Conservation (phyloP, 2,329 filamentous ascomycete genomes). For the Tolypocladium paradoxum region DNA sequence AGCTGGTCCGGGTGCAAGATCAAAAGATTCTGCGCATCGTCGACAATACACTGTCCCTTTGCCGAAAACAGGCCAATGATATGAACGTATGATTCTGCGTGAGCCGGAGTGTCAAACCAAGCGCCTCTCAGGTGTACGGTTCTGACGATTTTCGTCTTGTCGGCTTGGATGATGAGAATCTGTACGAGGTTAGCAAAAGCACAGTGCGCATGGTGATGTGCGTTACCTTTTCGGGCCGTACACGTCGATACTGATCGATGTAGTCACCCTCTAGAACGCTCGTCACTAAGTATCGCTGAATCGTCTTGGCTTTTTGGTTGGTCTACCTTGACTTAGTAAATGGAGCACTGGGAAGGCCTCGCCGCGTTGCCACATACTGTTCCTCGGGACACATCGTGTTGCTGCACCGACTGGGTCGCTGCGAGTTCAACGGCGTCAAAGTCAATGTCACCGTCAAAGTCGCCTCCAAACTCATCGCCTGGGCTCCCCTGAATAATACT, state of each 20-base stretch:
- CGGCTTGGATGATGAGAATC: constrained; percentile 74
- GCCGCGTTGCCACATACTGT: constrained; percentile 25
- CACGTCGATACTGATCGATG: constrained; percentile 47
- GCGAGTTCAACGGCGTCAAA: constrained; percentile 66
- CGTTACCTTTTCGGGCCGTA: constrained; percentile 58
- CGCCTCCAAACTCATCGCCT: constrained; percentile 25
- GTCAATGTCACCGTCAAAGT: constrained; percentile 62
- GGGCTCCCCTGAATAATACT: constrained; percentile 6
- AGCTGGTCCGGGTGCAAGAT: constrained; percentile 93
- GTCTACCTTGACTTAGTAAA: constrained; percentile 59
- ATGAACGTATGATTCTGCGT: constrained; percentile 68
- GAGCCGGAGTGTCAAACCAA: constrained; percentile 75
- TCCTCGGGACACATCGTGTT: constrained; percentile 13
- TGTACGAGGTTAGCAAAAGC: constrained; percentile 23
- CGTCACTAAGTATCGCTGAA: constrained; percentile 78
- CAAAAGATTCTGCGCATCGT: constrained; percentile 73
- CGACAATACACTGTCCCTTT: constrained; percentile 65
- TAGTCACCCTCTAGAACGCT: constrained; percentile 63
- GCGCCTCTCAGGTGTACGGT: constrained; percentile 71
- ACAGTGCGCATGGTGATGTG: too few relatives aligned
- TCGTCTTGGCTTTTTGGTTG: constrained; percentile 57
- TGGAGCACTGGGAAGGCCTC: constrained; percentile 10
- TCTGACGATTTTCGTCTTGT: constrained; percentile 54
- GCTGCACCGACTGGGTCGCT: constrained; percentile 54
- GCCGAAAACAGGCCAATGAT: constrained; percentile 68